Conservation (phyloP, 2,329 filamentous ascomycete genomes). For the Exophiala sideris region DNA sequence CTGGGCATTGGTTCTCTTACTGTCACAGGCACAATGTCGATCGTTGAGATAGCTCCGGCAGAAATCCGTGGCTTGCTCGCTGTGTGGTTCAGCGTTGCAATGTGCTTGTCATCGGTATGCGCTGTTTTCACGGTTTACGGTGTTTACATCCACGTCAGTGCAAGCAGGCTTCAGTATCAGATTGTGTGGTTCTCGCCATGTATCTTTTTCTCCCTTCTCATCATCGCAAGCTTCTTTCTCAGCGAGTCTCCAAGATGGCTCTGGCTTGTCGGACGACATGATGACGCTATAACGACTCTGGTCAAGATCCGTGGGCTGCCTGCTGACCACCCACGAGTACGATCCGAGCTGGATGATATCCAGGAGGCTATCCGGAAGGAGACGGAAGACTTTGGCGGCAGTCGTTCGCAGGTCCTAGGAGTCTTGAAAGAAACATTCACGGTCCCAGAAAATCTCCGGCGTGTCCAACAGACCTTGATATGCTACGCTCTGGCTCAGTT, state of each 20-base stretch:
- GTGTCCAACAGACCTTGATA: conserved; percentile 39
- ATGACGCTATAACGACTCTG: conserved; percentile 32
- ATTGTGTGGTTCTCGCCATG: conserved; percentile 33
- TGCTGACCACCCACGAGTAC: conserved; percentile 30
- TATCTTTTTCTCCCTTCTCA: conserved; percentile 32
- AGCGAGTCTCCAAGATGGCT: conserved; percentile 39
- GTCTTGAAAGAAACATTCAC: conserved; percentile 38
- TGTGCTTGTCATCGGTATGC: conserved; percentile 35
- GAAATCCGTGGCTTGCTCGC: conserved; percentile 41
- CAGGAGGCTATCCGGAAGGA: conserved; percentile 26
- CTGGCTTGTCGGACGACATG: conserved; percentile 29
- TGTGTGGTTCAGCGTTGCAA: conserved; percentile 39
- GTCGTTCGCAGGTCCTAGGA: conserved; percentile 21
- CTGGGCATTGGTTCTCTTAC: conserved; percentile 41
- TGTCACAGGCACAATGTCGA: conserved; percentile 38
- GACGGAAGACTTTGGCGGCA: conserved; percentile 7
- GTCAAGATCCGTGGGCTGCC: conserved; percentile 34
- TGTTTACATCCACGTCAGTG: conserved; percentile 32
- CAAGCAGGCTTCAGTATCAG: conserved; percentile 34
- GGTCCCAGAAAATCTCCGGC: conserved; percentile 39
- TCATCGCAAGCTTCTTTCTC: conserved; percentile 33
- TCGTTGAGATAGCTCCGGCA: conserved; percentile 41
- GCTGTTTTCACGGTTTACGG: conserved; percentile 38
- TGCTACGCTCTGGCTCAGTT: conserved; percentile 44
- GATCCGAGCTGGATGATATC: conserved; percentile 32